These are phyloP conservation scores for Globisporangium barbulae DNA, from an alignment of 352 stramenopile genomes.

Conservation along the genomic window DNA sequence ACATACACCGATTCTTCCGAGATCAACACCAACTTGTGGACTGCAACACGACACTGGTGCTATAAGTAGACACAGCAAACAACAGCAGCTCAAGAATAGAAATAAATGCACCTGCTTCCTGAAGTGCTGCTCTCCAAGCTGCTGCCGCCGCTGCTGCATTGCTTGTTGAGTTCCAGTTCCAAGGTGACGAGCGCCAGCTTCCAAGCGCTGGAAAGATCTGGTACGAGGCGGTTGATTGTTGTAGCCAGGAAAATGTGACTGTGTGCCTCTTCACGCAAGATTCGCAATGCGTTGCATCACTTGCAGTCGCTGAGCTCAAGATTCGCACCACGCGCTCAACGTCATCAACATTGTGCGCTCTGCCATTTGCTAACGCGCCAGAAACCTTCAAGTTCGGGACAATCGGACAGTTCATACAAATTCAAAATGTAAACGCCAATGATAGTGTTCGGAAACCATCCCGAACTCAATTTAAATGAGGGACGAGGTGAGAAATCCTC, in stretches of 20 bases:
- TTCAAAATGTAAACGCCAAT: background rate
- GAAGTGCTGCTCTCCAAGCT: too few species aligned
- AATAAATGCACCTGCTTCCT: too few species aligned
- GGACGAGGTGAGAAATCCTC: conserved; percentile 12
- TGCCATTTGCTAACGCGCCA: background rate
- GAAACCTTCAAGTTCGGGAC: background rate
- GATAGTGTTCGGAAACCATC: background rate
- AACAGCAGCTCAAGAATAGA: background rate
- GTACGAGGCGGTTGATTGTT: too few species aligned
- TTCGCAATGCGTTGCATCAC: background rate
- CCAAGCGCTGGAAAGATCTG: too few species aligned
- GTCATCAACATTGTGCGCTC: background rate
- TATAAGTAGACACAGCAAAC: background rate
- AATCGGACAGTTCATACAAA: background rate
- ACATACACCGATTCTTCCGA: background rate
- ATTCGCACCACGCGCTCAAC: background rate
- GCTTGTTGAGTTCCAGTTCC: too few species aligned
- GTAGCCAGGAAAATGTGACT: too few species aligned
- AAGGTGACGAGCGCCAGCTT: too few species aligned
- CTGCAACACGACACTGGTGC: too few species aligned
- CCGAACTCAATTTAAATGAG: background rate
- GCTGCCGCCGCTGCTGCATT: too few species aligned
- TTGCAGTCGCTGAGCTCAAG: background rate
- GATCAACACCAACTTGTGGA: background rate
- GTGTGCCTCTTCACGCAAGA: background rate